Evolutionary conservation across 2,329 filamentous ascomycete species (phyloP).

Genomic region (Elsinoe australis): DNA sequence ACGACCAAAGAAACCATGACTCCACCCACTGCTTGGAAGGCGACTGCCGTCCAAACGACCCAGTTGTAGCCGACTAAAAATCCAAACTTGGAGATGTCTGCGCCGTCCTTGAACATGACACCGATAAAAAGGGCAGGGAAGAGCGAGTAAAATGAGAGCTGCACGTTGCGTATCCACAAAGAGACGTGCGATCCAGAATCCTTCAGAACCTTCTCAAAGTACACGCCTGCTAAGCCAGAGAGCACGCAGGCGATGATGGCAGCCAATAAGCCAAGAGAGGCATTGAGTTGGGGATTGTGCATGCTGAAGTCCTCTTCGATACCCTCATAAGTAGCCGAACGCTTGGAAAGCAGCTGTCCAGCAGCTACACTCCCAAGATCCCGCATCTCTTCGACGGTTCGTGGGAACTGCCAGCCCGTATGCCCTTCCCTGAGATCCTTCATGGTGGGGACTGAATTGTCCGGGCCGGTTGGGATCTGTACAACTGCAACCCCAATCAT

Average conservation of each 20-base stretch:
- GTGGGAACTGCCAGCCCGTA: slow-evolving; percentile 57
- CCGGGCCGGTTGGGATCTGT: slow-evolving; percentile 59
- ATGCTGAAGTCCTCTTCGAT: slow-evolving; percentile 58
- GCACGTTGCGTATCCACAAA: slow-evolving; percentile 90
- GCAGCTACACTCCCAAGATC: slow-evolving; percentile 50
- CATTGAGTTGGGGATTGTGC: slow-evolving; percentile 58
- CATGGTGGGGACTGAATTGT: slow-evolving; percentile 49
- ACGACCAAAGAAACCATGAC: slow-evolving; percentile 76
- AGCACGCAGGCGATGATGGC: slow-evolving; percentile 70
- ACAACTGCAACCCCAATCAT: slow-evolving; percentile 78
- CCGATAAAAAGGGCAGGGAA: slow-evolving; percentile 83
- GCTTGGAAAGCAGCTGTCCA: slow-evolving; percentile 47
- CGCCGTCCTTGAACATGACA: slow-evolving; percentile 78
- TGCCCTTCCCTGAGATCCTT: slow-evolving; percentile 56
- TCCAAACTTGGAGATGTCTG: slow-evolving; percentile 71
- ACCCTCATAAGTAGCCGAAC: slow-evolving; percentile 84
- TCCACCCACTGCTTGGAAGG: slow-evolving; percentile 75
- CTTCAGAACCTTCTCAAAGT: slow-evolving; percentile 86
- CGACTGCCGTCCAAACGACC: slow-evolving; percentile 79
- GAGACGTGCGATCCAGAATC: slow-evolving; percentile 68
- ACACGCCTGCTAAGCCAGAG: slow-evolving; percentile 78
- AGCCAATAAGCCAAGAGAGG: slow-evolving; percentile 67
- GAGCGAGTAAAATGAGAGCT: slow-evolving; percentile 87
- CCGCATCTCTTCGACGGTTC: slow-evolving; percentile 69
- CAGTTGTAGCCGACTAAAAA: slow-evolving; percentile 95